Conservation (phyloP, 169 alveolate genomes). For the Cyclospora cayetanensis region DNA sequence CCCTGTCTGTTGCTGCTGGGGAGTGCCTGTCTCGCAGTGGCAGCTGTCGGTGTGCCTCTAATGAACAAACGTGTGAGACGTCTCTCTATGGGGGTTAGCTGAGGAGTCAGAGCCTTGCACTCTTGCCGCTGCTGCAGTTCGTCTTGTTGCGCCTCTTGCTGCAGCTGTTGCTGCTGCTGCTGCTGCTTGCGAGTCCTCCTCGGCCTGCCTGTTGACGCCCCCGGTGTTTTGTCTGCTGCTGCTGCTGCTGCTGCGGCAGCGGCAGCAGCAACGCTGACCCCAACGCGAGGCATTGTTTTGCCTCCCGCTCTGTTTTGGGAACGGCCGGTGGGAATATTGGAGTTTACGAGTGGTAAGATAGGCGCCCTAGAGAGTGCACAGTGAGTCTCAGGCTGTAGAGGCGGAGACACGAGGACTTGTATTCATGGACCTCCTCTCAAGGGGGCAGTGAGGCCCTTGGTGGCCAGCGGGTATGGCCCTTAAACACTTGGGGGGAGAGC, state of each 20-base stretch:
- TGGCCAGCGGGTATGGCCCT: too few relatives aligned
- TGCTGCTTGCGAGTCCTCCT: slow-evolving; percentile 5
- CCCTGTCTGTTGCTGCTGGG: background rate
- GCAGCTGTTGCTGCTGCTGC: slow-evolving; percentile 10
- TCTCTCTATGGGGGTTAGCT: slow-evolving; percentile 6
- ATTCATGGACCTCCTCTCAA: too few relatives aligned
- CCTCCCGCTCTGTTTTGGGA: background rate
- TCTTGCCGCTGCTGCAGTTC: slow-evolving; percentile 21
- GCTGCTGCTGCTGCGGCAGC: slow-evolving; percentile 54
- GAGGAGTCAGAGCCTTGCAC: background rate
- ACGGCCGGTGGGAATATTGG: too few relatives aligned
- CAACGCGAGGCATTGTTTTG: slow-evolving; percentile 8
- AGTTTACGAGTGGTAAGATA: too few relatives aligned
- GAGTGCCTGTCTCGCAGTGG: background rate
- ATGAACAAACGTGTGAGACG: background rate
- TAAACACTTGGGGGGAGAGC: too few relatives aligned
- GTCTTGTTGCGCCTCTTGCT: slow-evolving; percentile 16
- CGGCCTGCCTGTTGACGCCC: background rate
- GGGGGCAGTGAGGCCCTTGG: too few relatives aligned
- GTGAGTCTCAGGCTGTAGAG: too few relatives aligned
- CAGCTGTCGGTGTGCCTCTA: background rate
- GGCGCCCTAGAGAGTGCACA: too few relatives aligned
- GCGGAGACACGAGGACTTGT: too few relatives aligned
- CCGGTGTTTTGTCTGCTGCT: slow-evolving; percentile 32
- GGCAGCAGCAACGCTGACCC: slow-evolving; percentile 38